These are phyloP conservation scores for Choiromyces venosus DNA, from an alignment of 495 filamentous ascomycete genomes.

Conservation along the genomic window DNA sequence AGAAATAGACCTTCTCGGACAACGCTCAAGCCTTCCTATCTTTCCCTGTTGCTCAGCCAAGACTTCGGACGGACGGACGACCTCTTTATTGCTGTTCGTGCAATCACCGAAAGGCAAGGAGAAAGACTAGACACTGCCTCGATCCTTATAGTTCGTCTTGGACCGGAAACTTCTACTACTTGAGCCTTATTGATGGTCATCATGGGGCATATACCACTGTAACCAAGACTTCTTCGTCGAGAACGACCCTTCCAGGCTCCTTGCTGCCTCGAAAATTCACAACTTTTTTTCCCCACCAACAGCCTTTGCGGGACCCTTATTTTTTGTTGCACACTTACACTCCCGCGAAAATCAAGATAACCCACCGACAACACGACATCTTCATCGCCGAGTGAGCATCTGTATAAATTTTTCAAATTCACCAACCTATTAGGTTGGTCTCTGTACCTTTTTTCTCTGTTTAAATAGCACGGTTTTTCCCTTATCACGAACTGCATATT, in stretches of 20 bases:
- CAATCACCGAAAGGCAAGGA: conserved; percentile 17
- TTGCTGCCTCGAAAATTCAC: conserved; percentile 11
- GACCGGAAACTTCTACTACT: conserved; percentile 22
- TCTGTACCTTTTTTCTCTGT: conserved; percentile 29
- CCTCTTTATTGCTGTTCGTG: conserved; percentile 36
- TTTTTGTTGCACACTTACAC: conserved; percentile 10
- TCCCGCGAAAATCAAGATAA: background rate
- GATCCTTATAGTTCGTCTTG: conserved; percentile 19
- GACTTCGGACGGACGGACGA: conserved; percentile 35
- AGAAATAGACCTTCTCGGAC: conserved; percentile 25
- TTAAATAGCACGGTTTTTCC: conserved; percentile 16
- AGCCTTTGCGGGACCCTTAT: conserved; percentile 18
- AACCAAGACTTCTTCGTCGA: conserved; percentile 36
- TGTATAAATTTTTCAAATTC: conserved; percentile 33
- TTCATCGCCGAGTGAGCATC: background rate
- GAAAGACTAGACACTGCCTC: conserved; percentile 14
- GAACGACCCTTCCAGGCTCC: conserved; percentile 29
- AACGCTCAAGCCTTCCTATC: conserved; percentile 30
- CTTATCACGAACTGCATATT: conserved; percentile 25
- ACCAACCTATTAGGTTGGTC: conserved; percentile 19
- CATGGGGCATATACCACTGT: conserved; percentile 40
- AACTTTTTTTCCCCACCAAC: conserved; percentile 10
- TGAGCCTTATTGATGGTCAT: conserved; percentile 36
- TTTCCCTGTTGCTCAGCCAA: conserved; percentile 30
- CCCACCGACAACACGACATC: conserved; percentile 27